Evolutionary conservation across 2,329 filamentous ascomycete species (phyloP), one percentile per base, ranked within the genome.

Genomic region (Thermoascus crustaceus): DNA sequence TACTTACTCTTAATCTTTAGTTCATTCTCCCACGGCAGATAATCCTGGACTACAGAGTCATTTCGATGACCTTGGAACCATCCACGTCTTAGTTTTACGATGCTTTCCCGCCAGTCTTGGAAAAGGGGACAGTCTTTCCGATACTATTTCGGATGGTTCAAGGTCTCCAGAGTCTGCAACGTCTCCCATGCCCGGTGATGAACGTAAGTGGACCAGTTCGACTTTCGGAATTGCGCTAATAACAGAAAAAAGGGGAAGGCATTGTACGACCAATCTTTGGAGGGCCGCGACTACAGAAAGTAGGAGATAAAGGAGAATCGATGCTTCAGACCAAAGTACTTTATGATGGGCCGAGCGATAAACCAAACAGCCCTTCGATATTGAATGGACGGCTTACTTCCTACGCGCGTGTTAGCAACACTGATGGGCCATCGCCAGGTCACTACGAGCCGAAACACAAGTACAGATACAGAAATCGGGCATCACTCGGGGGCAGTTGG

Each of bases 71-170:
- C 45, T 57, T 20, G 54, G 54, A 11, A 49, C 47, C 7, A 58
- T 58, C 30, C 44, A 51, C 16, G 49, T 58, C 16, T 20, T 55
- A 20, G 49, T 58, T 14, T 34, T 58, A 25, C 45, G 54, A 14
- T 58, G 54, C 32, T 34, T 34, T 23, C 22, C 16, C 7, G 16
- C 16, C 7, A 16, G 7, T 20, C 10, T 11, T 5, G n/a, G 13
- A 7, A 10, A 22, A 33, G 31, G 24, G 5, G n/a, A 27, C 23
- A 16, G 19, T 13, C 9, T 7, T 11, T 25, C 9, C 20, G 11
- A 23, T 11, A 16, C 14, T 5, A 17, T 14, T 25, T n/a, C 13
- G 5, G 32, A 25, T n/a, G 20, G 32, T n/a, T 23, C 32, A 16
- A 10, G 13, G 6, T 34, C 32, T 4, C 21, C 32, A 10, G 20